Conservation (phyloP, 2,329 filamentous ascomycete genomes). For the Colletotrichum spinosum region DNA sequence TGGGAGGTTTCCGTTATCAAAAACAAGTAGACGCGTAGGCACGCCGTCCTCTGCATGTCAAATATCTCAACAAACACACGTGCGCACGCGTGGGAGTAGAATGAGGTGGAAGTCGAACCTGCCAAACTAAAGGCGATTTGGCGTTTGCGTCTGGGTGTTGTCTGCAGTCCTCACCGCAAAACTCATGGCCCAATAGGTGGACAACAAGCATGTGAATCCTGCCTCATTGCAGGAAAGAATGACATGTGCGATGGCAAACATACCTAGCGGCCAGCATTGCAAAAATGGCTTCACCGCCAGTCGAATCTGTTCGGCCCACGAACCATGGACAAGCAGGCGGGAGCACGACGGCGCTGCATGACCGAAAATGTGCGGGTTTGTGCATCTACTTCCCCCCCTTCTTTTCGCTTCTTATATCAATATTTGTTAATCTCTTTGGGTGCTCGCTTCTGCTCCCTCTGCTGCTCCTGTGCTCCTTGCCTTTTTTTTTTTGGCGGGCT, state of each 20-base stretch:
- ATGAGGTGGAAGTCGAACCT: too few species aligned
- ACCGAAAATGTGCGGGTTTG: too few species aligned
- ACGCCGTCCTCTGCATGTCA: too few species aligned
- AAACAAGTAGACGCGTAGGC: background rate
- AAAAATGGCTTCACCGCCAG: slow-evolving; percentile 27
- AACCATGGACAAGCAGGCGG: too few species aligned
- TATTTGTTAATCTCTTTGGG: too few species aligned
- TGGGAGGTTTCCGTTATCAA: background rate
- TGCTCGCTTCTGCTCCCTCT: too few species aligned
- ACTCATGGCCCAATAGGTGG: background rate
- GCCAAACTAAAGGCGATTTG: background rate
- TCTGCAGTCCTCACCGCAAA: slow-evolving; percentile 10
- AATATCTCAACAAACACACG: too few species aligned
- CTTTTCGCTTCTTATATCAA: too few species aligned
- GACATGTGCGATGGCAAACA: slow-evolving; percentile 8
- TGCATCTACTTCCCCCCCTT: too few species aligned
- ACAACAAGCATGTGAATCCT: slow-evolving; percentile 15
- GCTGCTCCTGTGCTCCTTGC: too few species aligned
- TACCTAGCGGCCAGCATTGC: background rate
- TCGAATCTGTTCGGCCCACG: slow-evolving; percentile 6
- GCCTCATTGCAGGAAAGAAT: slow-evolving; percentile 1
- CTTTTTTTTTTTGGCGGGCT: too few species aligned
- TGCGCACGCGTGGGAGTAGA: too few species aligned
- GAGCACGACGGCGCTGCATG: slow-evolving; percentile 6
- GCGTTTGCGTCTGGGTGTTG: background rate